Base-by-base conservation (phyloP, 768 basidiomycete species). In the Cantharellus anzutake region DNA sequence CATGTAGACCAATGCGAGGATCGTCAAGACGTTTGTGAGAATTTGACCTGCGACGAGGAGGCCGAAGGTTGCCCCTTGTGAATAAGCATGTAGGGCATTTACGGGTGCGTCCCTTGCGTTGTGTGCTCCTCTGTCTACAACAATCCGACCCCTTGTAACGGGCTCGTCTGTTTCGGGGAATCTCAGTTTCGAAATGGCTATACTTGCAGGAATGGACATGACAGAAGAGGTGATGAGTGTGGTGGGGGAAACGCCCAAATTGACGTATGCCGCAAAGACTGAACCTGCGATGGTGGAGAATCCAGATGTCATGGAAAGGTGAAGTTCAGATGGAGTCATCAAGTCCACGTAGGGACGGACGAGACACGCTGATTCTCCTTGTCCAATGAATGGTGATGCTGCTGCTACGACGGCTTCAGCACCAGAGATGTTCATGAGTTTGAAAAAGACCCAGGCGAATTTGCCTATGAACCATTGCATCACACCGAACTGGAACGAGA, bases 381-480 rank as follows among this genome's bases (percentile, higher is more conserved):
- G 85, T 29, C 91, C 91, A 64, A 94, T 81, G 78, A 86, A 94
- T n/a, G 91, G 91, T 0, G 89, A 91, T 14, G 89, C 83, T 56
- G 91, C 82, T 38, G 91, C 90, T 50, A 94, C 88, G 60, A 94
- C 84, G 41, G 91, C 90, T 68, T 94, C 91, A 2, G 89, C 91
- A 61, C 92, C 91, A n/a, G 91, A 92, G 41, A 94, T 79, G 63
- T 86, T 82, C 80, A 94, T 78, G 58, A 86, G 71, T 70, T 89
- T 91, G 74, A 87, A 90, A 78, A 94, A 93, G 73, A 93, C 78
- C 87, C 86, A 90, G 2, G 90, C 91, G 67, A 94, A 91, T 68
- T 87, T 75, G 66, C 78, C 79, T 70, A 94, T 80, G 66, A 94
- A 70, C 89, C 91, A 94, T 73, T 92, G 88, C 88, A 94, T 92